Base-by-base conservation (phyloP, 306 rosid genomes). In the Senna tora region DNA sequence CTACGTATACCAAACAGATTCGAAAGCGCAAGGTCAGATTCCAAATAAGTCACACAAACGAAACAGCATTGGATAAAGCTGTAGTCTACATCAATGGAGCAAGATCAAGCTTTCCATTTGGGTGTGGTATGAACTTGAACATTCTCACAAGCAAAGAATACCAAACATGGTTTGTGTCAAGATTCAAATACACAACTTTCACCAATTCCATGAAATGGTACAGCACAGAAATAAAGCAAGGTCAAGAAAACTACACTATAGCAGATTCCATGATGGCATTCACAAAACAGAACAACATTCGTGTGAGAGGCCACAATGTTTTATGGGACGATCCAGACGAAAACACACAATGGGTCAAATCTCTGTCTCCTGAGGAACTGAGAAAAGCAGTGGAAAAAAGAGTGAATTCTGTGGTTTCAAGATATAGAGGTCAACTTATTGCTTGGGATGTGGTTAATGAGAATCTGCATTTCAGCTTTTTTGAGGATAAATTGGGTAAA, bases 131-230 rank as follows among this genome's bases (percentile, higher is more conserved):
- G 75, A 88, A 90, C 81, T 30, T 68, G 64, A 1, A 73, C 16
- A 90, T 90, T 66, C 90, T 90, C 61, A 75, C 67, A 77, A 81
- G 71, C 79, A 41, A 59, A 1, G 85, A 76, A 0, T 88, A 90
- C 80, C 90, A 83, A 78, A 76, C 33, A 0, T 88, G 92, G 96
- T 90, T 88, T 69, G 32, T 69, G 30, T 67, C 83, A 45, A 88
- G 96, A 77, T 90, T 90, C 80, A 79, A 72, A 56, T 74, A 28
- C 39, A 80, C 96, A 34, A 86, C 90, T 46, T 90, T 88, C 85
- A 88, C 94, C 68, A 90, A 90, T 25, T 87, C 75, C 75, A 90
- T 90, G 96, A 90, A 90, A 72, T 90, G 96, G 96, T 88, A 88
- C 25, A 83, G 90, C 72, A 90, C 82, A 10, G 94, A 90, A 79